These are phyloP conservation scores for Solanum aculeatissimum DNA, from an alignment of 305 asterid genomes.

Conservation along the genomic window DNA sequence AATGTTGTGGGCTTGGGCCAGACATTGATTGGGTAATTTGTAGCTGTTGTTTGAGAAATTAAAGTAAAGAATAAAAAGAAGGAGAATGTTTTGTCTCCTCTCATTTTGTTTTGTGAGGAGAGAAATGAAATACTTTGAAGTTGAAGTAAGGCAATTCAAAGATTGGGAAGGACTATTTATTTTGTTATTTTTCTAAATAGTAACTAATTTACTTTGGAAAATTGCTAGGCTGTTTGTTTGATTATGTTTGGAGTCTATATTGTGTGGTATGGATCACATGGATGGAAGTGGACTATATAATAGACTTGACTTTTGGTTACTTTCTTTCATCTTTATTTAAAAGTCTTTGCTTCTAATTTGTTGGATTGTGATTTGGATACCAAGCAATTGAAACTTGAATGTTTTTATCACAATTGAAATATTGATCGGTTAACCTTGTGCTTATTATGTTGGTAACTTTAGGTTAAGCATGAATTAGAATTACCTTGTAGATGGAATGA, in stretches of 20 bases:
- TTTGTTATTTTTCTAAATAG: background rate
- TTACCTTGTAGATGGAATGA: background rate
- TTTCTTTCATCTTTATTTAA: background rate
- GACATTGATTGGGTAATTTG: conserved; percentile 44
- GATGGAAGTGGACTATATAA: background rate
- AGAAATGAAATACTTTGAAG: background rate
- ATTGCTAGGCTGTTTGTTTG: background rate
- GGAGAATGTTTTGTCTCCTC: background rate
- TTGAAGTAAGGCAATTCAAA: background rate
- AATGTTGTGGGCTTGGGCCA: conserved; percentile 85
- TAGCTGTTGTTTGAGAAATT: conserved; percentile 34
- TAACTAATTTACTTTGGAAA: background rate
- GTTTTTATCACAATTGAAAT: background rate
- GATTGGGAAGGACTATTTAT: background rate
- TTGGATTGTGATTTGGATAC: background rate
- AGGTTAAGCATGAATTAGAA: background rate
- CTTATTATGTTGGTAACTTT: background rate
- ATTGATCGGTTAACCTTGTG: background rate
- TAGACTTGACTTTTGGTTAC: background rate
- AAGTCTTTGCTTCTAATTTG: background rate
- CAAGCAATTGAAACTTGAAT: background rate
- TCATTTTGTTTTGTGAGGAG: background rate
- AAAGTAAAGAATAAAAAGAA: background rate
- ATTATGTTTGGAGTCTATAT: background rate
- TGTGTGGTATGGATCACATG: background rate